Evolutionary conservation across 2,329 filamentous ascomycete species (phyloP), one percentile per base, ranked within the genome.

Genomic region (Keithomyces neogunnii): DNA sequence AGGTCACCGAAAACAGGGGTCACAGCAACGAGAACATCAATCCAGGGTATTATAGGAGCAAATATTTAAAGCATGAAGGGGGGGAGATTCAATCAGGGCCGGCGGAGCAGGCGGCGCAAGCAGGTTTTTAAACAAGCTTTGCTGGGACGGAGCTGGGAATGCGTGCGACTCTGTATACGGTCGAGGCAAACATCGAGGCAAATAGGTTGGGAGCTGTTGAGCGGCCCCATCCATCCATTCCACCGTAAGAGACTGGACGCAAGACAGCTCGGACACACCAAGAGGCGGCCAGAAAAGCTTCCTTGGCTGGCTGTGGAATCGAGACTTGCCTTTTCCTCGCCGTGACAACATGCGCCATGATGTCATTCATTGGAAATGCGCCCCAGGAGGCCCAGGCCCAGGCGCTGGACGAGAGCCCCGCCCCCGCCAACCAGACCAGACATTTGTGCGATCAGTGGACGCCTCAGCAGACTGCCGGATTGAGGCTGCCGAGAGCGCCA

Each of bases 281-380:
- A 30, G 47, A 36, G 7, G 28, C 35, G 45, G 13, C 32, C 19
- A 19, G 31, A 28, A n/a, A 30, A 46, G 47, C 47, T 44, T 45
- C 8, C 28, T 30, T 26, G 13, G 5, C 8, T 43, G 49, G 29
- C 4, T 11, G 50, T 19, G 30, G 38, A 11, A 30, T 30, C n/a
- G 5, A 44, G 40, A 26, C 26, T 3, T 42, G 39, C 4, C 8
- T 39, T n/a, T 30, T 44, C 26, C 40, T 28, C 29, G 11, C 33
- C 58, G 57, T 57, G 57, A 59, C 54, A 63, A 60, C 60, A 63
- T 63, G 62, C 57, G 57, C 51, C 52, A 63, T 69, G 66, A 69
- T 68, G 66, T 68, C 66, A 68, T 67, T 30, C 46, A 47, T 28
- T 43, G 43, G 28, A n/a, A 33, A 9, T 7, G 9, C 11, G 43